Conservation (phyloP, 305 asterid species). For the Coffea humblotiana region DNA sequence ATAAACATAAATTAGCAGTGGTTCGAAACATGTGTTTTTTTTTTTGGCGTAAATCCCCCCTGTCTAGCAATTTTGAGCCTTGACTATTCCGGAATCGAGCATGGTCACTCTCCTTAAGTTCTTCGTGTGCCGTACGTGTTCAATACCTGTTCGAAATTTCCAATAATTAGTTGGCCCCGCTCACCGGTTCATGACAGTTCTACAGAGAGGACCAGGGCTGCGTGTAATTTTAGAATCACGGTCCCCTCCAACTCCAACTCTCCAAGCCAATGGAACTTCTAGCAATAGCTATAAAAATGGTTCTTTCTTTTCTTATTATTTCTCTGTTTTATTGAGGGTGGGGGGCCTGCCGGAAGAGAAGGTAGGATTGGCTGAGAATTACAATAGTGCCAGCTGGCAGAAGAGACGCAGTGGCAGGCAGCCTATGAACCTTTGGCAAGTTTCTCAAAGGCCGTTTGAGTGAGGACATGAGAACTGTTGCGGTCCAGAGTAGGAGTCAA, state of each 20-base stretch:
- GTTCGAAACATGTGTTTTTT: neutral
- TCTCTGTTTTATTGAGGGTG: neutral
- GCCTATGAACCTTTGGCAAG: neutral
- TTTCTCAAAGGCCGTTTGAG: neutral
- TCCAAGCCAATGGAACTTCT: neutral
- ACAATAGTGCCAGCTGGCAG: neutral
- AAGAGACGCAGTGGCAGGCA: neutral
- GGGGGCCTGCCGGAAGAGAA: neutral
- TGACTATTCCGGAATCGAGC: no score
- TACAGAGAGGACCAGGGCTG: neutral
- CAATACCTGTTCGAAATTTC: neutral
- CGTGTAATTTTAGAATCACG: neutral
- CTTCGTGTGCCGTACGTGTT: neutral
- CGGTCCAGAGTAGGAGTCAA: neutral
- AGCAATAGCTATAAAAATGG: neutral
- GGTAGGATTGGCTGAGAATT: neutral
- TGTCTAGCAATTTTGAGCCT: no score
- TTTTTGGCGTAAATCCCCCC: no score
- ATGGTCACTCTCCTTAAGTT: no score
- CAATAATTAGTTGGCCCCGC: neutral
- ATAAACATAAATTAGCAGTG: neutral
- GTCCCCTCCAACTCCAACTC: neutral
- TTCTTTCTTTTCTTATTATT: neutral
- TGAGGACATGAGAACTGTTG: no score
- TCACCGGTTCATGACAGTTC: neutral